Base-by-base conservation (phyloP, 2,329 filamentous ascomycete genomes). In the Stagonosporopsis rhizophila region DNA sequence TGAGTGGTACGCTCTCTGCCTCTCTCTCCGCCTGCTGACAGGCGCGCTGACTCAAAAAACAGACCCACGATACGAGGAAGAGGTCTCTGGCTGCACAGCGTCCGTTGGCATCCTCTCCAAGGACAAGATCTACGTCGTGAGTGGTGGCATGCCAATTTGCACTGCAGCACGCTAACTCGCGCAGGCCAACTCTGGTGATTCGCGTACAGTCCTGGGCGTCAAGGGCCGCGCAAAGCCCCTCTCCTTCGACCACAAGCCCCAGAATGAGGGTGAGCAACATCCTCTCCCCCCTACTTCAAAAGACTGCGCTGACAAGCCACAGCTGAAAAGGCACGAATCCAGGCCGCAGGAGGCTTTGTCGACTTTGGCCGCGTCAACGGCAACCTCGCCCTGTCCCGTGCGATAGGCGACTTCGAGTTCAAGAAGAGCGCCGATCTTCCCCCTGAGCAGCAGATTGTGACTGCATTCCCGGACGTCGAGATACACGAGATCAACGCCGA, bases 371-470 rank as follows among this genome's bases (percentile, higher is more conserved):
- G 95, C 74, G 95, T 99, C 69, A 99, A 99, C 77, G 95, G 95
- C 75, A 99, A 99, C 78, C 87, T 99, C 41, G 95, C 95, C 42
- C 83, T 99, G 60, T 99, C 95, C 60, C 90, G 95, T 77, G 95
- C 95, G 69, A 97, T 99, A 77, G 95, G 95, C 68, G 95, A 99
- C 78, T 99, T 99, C 74, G 95, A 99, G 77, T 99, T 99, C 85
- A 99, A 99, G 85, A 98, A 98, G 85, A 96, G 92, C 77, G 91
- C 94, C 67, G 93, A 97, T 73, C 87, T 99, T 44, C 89, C 94
- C 3, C 95, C 95, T n/a, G 95, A 99, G 81, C 91, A 96, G 75
- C 95, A 99, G 79, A 98, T 99, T 65, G 95, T 99, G 39, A 99
- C 95, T 15, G 95, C 95, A 6, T 98, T 89, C 78, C 95, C 95